phyloP scores from a whole-genome alignment of 495 filamentous ascomycete genomes.

The Apiosordaria backusii region DNA sequence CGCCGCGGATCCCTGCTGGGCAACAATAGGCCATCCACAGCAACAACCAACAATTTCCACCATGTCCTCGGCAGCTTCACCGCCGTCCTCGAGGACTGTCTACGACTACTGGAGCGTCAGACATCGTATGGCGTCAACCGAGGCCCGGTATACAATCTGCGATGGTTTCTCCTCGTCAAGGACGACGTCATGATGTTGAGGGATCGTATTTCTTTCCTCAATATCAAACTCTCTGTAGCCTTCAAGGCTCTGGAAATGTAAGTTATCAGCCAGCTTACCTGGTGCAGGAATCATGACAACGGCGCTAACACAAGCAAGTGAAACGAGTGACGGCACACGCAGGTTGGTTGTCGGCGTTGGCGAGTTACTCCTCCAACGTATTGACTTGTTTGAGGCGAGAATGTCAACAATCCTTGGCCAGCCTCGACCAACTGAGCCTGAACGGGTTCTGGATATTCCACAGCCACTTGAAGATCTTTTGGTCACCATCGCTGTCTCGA shows the following conservation, averaged over 20 bases:
- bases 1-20: background rate
- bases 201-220: constrained; percentile 20
- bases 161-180: constrained; percentile 19
- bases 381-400: background rate
- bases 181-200: constrained; percentile 19
- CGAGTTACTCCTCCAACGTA: background rate
- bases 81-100: constrained; percentile 15
- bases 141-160: constrained; percentile 13
- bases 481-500: background rate
- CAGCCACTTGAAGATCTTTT: background rate
- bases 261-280: background rate
- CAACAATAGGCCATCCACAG: background rate
- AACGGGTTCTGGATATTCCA: constrained; percentile 1
- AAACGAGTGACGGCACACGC: constrained; percentile 7
- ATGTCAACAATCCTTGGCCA: background rate
- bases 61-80: constrained; percentile 6
- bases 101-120: constrained; percentile 7
- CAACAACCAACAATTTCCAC: background rate
- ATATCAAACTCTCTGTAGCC: constrained; percentile 14
- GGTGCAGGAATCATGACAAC: background rate
- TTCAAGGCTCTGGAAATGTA: constrained; percentile 14
- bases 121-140: background rate
- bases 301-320: background rate
- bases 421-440: background rate
- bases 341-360: background rate